A percentile compares a stretch with the other conserved stretches of the same genome.
Evolutionary conservation across 2,329 filamentous ascomycete species (phyloP).

Genomic region (Chrysoporthe austroafricana): DNA sequence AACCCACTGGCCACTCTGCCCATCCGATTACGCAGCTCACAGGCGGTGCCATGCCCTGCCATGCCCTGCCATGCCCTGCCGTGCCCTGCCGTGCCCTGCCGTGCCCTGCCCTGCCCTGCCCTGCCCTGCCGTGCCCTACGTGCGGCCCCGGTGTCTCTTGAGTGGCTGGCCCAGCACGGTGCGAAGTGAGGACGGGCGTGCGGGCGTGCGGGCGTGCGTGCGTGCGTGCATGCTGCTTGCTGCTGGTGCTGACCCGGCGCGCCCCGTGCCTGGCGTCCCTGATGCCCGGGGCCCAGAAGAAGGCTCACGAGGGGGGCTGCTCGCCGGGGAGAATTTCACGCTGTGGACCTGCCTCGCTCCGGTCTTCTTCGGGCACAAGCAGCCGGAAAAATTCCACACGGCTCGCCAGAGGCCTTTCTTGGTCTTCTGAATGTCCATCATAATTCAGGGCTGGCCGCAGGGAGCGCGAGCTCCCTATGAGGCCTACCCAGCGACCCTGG

Average conservation of each 20-base stretch:
- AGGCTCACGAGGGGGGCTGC: neutral
- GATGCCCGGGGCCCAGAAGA: neutral
- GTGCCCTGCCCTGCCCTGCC: no score
- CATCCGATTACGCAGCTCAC: neutral
- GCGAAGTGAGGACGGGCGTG: no score
- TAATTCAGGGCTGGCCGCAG: conserved; percentile 4
- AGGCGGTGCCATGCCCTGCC: conserved; percentile 15
- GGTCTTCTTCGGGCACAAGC: neutral
- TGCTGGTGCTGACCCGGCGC: no score
- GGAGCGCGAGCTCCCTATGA: neutral
- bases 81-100: conserved; percentile 10
- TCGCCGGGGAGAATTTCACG: neutral
- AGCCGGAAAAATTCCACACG: conserved; percentile 15
- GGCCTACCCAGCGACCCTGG: conserved; percentile 20
- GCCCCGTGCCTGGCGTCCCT: neutral
- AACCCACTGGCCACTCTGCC: no score
- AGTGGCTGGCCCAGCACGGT: conserved; percentile 3
- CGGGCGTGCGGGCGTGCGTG: no score
- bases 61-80: conserved; percentile 5
- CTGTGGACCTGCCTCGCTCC: neutral
- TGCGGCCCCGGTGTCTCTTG: neutral
- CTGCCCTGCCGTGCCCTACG: neutral
- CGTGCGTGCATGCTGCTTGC: no score
- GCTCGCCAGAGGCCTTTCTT: conserved; percentile 3
- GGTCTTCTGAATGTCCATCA: neutral